phyloP scores from a whole-genome alignment of 2,329 filamentous ascomycete genomes.

The Alternaria triticina region DNA sequence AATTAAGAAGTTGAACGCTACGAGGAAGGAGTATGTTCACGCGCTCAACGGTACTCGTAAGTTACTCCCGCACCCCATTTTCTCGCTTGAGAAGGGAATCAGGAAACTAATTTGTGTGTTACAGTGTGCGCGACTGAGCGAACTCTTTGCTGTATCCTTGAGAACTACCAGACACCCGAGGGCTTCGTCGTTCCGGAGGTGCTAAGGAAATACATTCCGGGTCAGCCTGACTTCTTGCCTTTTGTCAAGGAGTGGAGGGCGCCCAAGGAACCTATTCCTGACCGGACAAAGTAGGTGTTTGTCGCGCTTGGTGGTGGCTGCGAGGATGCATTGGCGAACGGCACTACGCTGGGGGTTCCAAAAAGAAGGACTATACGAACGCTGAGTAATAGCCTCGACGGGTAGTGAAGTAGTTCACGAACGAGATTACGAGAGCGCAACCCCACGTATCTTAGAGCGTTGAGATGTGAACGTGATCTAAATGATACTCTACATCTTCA shows the following conservation, averaged over 20 bases:
- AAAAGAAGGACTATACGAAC: not conserved
- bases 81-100: not conserved
- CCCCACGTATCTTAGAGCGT: fast-evolving
- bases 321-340: not conserved
- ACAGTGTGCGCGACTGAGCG: conserved; percentile 84
- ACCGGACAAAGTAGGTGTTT: conserved; percentile 18
- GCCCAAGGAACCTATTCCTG: conserved; percentile 37
- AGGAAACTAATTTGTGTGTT: not conserved
- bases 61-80: conserved; percentile 6
- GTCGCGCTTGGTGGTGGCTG: not conserved
- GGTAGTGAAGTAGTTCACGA: not conserved
- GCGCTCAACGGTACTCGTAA: conserved; percentile 76
- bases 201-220: conserved; percentile 74
- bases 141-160: conserved; percentile 90
- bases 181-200: conserved; percentile 54
- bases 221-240: conserved; percentile 85
- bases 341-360: not conserved
- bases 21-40: conserved; percentile 93
- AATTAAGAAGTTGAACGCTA: conserved; percentile 74
- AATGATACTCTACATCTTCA: not conserved
- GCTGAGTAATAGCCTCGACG: not conserved
- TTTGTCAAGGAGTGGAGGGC: conserved; percentile 74
- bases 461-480: not conserved
- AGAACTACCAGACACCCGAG: conserved; percentile 94
- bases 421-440: not conserved